Evolutionary conservation across 371 early-diverging fungal genomes (phyloP).

Genomic region (Lichtheimia ornata): DNA sequence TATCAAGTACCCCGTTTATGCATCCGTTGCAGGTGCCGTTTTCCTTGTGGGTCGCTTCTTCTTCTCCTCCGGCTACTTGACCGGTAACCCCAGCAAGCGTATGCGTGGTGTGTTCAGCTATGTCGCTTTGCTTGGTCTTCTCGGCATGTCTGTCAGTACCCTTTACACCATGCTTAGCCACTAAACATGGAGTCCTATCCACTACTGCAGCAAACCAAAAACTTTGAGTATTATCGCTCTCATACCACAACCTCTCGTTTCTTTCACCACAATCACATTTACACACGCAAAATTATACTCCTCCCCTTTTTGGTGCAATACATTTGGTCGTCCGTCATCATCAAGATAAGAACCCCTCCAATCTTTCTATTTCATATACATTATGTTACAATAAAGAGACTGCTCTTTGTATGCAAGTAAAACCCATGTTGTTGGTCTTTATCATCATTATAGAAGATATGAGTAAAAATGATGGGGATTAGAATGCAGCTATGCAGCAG

Average conservation of each 20-base stretch:
- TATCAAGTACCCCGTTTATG: conserved; percentile 48
- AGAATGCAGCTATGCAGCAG: no score
- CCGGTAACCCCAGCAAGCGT: conserved; percentile 60
- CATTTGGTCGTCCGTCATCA: no score
- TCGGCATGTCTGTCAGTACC: conserved; percentile 28
- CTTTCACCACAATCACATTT: background rate
- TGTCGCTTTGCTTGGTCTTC: conserved; percentile 40
- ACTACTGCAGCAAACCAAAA: background rate
- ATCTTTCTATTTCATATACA: no score
- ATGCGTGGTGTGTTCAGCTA: conserved; percentile 22
- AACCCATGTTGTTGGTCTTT: no score
- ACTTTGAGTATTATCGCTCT: background rate
- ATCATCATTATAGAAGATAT: no score
- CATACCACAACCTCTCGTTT: background rate
- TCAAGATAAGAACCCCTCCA: no score
- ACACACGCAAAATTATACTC: no score
- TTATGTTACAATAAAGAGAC: no score
- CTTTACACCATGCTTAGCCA: conserved; percentile 19
- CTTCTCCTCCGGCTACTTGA: conserved; percentile 55
- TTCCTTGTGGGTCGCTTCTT: conserved; percentile 52
- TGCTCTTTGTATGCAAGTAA: no score
- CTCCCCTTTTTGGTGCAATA: no score
- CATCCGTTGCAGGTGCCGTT: conserved; percentile 47
- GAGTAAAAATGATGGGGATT: no score
- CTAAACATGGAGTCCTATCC: background rate